Percentiles rank a stretch among this genome's conserved stretches.
Evolutionary conservation across 176 grass and related monocot genomes (phyloP).

Genomic region (Rhynchospora pubera): DNA sequence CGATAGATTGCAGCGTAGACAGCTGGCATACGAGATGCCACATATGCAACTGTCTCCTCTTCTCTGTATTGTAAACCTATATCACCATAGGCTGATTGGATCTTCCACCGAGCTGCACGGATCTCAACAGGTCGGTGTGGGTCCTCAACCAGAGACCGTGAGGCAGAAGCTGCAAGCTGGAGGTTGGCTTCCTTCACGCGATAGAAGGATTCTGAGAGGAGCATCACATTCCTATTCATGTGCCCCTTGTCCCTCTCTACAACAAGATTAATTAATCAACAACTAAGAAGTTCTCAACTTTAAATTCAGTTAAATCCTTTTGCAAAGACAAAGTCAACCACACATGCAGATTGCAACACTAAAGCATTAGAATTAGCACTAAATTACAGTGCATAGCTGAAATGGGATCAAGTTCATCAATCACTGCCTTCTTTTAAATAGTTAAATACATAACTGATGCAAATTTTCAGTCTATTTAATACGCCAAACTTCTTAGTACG

Average conservation of each 20-base stretch:
- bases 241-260: conserved; percentile 44
- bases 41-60: conserved; percentile 77
- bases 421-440: not conserved
- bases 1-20: conserved; percentile 77
- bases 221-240: conserved; percentile 71
- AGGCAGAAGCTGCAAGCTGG: conserved; percentile 57
- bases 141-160: conserved; percentile 54
- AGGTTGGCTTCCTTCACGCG: conserved; percentile 50
- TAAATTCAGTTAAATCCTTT: not conserved
- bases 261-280: not conserved
- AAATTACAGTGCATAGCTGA: not conserved
- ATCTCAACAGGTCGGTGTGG: conserved; percentile 40
- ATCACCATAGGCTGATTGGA: conserved; percentile 68
- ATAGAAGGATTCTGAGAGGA: conserved; percentile 60
- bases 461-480: not conserved
- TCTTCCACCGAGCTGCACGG: conserved; percentile 58
- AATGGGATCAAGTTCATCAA: not conserved
- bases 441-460: not conserved
- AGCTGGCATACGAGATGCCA: conserved; percentile 83
- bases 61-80: conserved; percentile 64
- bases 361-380: not conserved
- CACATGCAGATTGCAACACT: not conserved
- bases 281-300: not conserved
- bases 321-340: not conserved
- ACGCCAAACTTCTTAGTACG: not conserved